Conservation (phyloP, 2,329 filamentous ascomycete species). For the Acarospora socialis region DNA sequence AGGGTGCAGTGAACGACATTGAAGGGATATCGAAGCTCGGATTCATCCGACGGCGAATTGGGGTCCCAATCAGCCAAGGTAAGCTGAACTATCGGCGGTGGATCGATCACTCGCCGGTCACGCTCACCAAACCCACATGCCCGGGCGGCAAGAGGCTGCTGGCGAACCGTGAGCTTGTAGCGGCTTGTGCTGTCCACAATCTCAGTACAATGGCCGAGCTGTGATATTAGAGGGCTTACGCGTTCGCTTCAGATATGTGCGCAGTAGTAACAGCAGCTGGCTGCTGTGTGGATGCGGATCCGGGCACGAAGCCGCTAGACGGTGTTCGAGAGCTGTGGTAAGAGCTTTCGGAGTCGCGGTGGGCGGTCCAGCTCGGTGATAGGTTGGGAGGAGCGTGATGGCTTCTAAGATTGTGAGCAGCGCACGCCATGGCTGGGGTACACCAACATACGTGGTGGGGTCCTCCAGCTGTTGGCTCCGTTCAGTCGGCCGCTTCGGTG, state of each 20-base stretch:
- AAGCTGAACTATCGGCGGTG: constrained; percentile 33
- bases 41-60: constrained; percentile 22
- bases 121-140: constrained; percentile 33
- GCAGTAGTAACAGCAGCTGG: not conserved
- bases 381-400: no score
- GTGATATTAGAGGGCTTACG: not conserved
- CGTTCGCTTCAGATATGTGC: not conserved
- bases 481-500: no score
- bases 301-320: constrained; percentile 7
- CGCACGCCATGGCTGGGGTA: no score
- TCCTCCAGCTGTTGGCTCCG: no score
- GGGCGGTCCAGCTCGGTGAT: no score
- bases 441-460: no score
- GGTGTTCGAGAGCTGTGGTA: constrained; percentile 9
- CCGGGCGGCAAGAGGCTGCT: constrained; percentile 32
- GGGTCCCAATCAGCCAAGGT: constrained; percentile 31
- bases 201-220: not conserved
- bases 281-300: not conserved
- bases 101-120: constrained; percentile 32
- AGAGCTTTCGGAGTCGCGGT: constrained; percentile 6
- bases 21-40: constrained; percentile 24
- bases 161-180: constrained; percentile 29
- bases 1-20: constrained; percentile 31
- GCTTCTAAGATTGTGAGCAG: no score
- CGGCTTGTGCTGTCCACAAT: constrained; percentile 15